Evolutionary conservation across 1,139 yeast genomes (phyloP), one percentile per base, ranked within the genome.

Genomic region (Kodamaea derodonti): DNA sequence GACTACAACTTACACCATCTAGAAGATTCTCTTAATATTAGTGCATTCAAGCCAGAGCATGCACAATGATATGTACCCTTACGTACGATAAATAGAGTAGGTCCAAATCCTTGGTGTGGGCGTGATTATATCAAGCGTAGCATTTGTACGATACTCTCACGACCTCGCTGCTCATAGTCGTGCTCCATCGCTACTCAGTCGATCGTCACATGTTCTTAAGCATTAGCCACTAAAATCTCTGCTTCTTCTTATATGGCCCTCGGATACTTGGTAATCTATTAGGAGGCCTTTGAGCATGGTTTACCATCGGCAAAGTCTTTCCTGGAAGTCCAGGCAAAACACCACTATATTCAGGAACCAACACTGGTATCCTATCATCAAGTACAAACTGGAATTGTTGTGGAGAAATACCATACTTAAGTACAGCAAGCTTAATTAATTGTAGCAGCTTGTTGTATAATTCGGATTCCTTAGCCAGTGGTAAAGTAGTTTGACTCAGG

Each of bases 271-370:
- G 69, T 36, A 69, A 54, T 37, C 75, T 58, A 9, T 58, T 43
- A 5, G 41, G 20, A 12, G 38, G 38, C 23, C 37, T 31, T 13
- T 27, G 30, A 12, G 7, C 14, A 11, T 7, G 11, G 11, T 13
- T 31, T 40, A 27, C 32, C 20, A 25, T 34, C 12, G 28, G 28
- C 11, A 27, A 16, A 10, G 23, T 17, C 30, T 41, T 41, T 20
- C 40, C 60, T 53, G 35, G 62, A 36, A 72, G 65, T 0, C 87
- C 87, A 1, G 96, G 97, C 49, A 88, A 69, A 1, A 84, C 73
- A 35, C 97, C 97, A 29, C 75, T 66, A 50, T 84, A 88, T 46
- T 83, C 86, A 14, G 81, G 75, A 51, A 80, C 78, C 38, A 84
- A 67, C 1, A 84, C 83, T 0, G 96, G 95, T 29, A 88, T 49